These are phyloP conservation scores for Helicocarpus griseus DNA, from an alignment of 2,329 filamentous ascomycete species.

Conservation along the genomic window DNA sequence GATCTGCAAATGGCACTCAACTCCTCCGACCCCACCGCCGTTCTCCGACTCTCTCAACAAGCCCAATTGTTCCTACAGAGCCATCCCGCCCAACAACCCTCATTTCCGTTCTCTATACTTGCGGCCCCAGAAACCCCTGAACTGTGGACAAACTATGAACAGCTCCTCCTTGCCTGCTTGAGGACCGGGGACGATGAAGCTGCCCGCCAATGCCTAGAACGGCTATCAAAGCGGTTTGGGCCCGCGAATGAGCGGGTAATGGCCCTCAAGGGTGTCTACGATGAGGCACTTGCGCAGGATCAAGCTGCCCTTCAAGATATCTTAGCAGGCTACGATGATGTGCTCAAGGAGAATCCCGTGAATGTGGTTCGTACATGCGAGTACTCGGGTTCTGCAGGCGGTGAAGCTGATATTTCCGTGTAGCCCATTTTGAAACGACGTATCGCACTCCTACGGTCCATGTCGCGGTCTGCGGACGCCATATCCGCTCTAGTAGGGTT, in stretches of 20 bases:
- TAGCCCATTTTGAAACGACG: conserved; percentile 79
- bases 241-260: conserved; percentile 74
- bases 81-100: conserved; percentile 39
- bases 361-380: conserved; percentile 55
- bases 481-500: conserved; percentile 64
- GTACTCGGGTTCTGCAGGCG: not conserved
- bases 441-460: conserved; percentile 65
- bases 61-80: conserved; percentile 36
- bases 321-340: conserved; percentile 66
- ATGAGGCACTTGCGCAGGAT: conserved; percentile 68
- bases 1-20: conserved; percentile 10
- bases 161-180: conserved; percentile 73
- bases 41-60: conserved; percentile 34
- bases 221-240: conserved; percentile 72
- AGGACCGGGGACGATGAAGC: conserved; percentile 73
- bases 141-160: conserved; percentile 78
- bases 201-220: conserved; percentile 64
- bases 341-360: conserved; percentile 61
- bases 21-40: conserved; percentile 37
- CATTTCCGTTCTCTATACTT: conserved; percentile 44
- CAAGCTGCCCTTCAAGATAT: conserved; percentile 57
- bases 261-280: conserved; percentile 70
- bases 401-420: not conserved
- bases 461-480: conserved; percentile 62
- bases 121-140: conserved; percentile 59